Evolutionary conservation across 2,329 filamentous ascomycete genomes (phyloP), one percentile per base, ranked within the genome.

Genomic region (Phialophora tarda): DNA sequence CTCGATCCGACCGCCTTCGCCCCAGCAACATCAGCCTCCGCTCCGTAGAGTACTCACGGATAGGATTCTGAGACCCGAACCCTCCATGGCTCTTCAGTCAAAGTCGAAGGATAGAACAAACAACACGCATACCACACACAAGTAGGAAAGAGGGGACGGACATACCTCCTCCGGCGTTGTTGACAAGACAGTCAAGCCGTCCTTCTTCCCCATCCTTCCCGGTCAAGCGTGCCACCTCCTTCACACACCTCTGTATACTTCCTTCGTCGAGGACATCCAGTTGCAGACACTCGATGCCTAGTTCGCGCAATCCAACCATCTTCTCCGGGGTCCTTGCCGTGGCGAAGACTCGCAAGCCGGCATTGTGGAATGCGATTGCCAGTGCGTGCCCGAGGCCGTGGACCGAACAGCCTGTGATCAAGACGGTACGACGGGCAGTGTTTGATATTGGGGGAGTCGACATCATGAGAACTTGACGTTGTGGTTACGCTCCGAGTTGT

Each of bases 81-180:
- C 32, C 12, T 34, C 32, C 32, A 34, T 34, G 11, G 10, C 32
- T 34, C 32, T 12, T 34, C 10, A 48, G 17, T 48, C 44, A 48
- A 21, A n/a, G 55, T 23, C n/a, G 14, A 21, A 59, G 24, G 32
- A 48, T 11, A 38, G n/a, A 38, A 34, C 24, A 50, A 30, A 7
- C 17, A 41, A 5, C 14, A 47, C 17, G 7, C 38, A 41, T 28
- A 12, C 4, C 24, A 8, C 10, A 8, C 3, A 14, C 57, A 34
- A 34, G 32, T 1, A 41, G 23, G 11, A 34, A 59, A n/a, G 41
- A 41, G 23, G 5, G 23, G 21, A 5, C 57, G 30, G 21, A 47
- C n/a, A 28, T 59, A 64, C 67, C 68, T 58, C 75, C 79, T 12
- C 82, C 82, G 7, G 81, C 81, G 74, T 83, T 83, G 65, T 83